Percentiles rank a stretch among this genome's conserved stretches.
phyloP scores from a whole-genome alignment of 768 basidiomycete genomes.

The Krasilnikovozyma curviuscula region DNA sequence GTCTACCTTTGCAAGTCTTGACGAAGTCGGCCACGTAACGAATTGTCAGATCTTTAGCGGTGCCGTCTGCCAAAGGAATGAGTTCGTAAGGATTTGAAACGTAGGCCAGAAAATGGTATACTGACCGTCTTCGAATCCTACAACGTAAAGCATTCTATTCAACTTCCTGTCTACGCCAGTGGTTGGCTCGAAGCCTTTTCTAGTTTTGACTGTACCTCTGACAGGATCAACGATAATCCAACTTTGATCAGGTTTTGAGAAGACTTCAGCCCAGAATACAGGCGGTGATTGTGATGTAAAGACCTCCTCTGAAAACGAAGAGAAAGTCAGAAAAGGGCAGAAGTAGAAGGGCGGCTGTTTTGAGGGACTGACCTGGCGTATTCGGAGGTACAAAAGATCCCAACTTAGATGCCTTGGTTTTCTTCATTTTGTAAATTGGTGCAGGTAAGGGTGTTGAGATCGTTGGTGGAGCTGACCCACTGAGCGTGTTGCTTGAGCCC shows the following conservation, averaged over 20 bases:
- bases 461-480: too few species aligned
- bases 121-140: conserved; percentile 67
- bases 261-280: conserved; percentile 93
- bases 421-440: too few species aligned
- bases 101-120: background rate
- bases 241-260: conserved; percentile 68
- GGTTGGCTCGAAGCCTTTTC: conserved; percentile 58
- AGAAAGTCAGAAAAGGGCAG: background rate
- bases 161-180: background rate
- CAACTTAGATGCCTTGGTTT: too few species aligned
- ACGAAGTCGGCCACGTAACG: conserved; percentile 68
- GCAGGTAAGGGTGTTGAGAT: too few species aligned
- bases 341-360: conserved; percentile 1
- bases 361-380: too few species aligned
- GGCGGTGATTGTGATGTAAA: conserved; percentile 38
- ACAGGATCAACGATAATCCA: conserved; percentile 91
- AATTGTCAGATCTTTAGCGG: conserved; percentile 73
- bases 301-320: background rate
- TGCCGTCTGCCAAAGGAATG: conserved; percentile 39
- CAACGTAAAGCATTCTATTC: conserved; percentile 79
- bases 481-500: too few species aligned
- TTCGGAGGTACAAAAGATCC: too few species aligned
- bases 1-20: conserved; percentile 37
- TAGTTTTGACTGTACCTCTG: conserved; percentile 57
- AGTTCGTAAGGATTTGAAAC: background rate